phyloP scores from a whole-genome alignment of 2,329 filamentous ascomycete genomes.

The Xylariaceae sp. region DNA sequence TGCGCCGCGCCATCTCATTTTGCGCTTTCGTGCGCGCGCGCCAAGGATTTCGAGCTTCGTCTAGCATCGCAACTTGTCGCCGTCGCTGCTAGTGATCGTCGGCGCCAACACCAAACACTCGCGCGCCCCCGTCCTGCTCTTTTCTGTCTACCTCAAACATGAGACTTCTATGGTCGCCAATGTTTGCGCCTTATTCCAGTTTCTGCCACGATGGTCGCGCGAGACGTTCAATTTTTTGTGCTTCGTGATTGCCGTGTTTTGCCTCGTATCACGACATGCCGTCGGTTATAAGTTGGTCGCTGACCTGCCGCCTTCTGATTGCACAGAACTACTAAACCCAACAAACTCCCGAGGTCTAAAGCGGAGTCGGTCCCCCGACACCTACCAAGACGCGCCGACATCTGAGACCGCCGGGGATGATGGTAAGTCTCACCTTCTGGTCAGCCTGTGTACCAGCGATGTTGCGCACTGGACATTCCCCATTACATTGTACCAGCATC shows the following conservation, averaged over 20 bases:
- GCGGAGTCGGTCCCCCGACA: constrained; percentile 77
- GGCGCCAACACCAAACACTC: constrained; percentile 27
- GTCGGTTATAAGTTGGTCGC: constrained; percentile 31
- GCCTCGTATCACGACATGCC: constrained; percentile 28
- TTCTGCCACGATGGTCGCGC: constrained; percentile 29
- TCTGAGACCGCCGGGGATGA: constrained; percentile 69
- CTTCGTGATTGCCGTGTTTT: constrained; percentile 28
- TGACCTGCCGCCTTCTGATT: constrained; percentile 33
- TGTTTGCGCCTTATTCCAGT: constrained; percentile 11
- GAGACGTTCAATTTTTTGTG: constrained; percentile 30
- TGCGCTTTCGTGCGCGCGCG: constrained; percentile 27
- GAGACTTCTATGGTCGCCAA: neutral
- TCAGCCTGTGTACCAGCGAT: constrained; percentile 39
- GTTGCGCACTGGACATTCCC: constrained; percentile 23
- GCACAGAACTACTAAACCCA: constrained; percentile 56
- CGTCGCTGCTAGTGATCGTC: constrained; percentile 28
- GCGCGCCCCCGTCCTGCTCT: constrained; percentile 10
- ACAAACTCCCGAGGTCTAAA: constrained; percentile 72
- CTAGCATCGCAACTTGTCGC: constrained; percentile 11
- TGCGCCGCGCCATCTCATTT: constrained; percentile 28
- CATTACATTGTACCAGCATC: too few relatives aligned
- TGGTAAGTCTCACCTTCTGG: constrained; percentile 65
- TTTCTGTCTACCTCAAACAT: constrained; percentile 3
- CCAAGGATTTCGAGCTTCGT: constrained; percentile 4
- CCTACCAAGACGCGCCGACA: constrained; percentile 60